Percentiles rank a stretch among this genome's conserved stretches.
phyloP scores from a whole-genome alignment of 2,329 filamentous ascomycete genomes.

The Sporothrix humicola region DNA sequence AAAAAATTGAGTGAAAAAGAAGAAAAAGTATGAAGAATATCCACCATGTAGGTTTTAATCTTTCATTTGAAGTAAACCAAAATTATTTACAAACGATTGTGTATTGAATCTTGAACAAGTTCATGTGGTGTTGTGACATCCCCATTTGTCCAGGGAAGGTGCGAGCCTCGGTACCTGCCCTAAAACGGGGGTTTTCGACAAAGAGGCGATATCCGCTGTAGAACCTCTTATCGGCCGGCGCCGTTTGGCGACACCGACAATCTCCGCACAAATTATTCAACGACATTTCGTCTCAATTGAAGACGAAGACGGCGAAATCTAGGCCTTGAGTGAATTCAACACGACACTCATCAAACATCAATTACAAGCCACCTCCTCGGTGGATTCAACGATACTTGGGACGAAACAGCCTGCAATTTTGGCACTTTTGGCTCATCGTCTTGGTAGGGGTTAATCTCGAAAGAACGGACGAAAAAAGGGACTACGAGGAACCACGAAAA shows the following conservation, averaged over 20 bases:
- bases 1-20: not conserved
- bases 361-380: not conserved
- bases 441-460: conserved; percentile 12
- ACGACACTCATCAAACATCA: not conserved
- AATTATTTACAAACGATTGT: too few relatives aligned
- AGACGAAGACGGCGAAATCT: not conserved
- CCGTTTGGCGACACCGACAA: not conserved
- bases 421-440: not conserved
- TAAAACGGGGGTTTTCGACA: conserved; percentile 10
- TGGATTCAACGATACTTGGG: conserved; percentile 14
- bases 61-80: too few relatives aligned
- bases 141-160: not conserved
- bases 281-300: not conserved
- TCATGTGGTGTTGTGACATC: not conserved
- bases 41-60: too few relatives aligned
- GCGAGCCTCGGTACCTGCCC: conserved; percentile 15
- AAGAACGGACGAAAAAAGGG: conserved; percentile 2
- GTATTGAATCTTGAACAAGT: too few relatives aligned
- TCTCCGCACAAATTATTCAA: not conserved
- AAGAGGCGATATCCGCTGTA: conserved; percentile 3
- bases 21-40: not conserved
- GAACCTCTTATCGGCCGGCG: conserved; percentile 13
- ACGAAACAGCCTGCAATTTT: conserved; percentile 22
- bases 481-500: not conserved
- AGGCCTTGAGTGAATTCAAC: not conserved